Evolutionary conservation across 2,329 filamentous ascomycete genomes (phyloP), one percentile per base, ranked within the genome.

Genomic region (Didymella arachidicola): DNA sequence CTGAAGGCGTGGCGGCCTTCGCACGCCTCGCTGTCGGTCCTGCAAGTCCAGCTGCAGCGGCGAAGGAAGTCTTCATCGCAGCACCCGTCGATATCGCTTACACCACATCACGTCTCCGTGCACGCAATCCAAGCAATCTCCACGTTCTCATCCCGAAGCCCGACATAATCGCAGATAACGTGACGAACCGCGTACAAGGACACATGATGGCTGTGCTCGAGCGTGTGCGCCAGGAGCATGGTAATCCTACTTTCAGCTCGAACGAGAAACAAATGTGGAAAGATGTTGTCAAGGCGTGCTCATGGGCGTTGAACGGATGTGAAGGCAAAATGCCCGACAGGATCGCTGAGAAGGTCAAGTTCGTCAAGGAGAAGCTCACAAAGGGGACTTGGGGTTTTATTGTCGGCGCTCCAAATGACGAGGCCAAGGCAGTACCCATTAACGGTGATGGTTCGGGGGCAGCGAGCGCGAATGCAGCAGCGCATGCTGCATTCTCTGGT

Each of bases 181-280:
- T 71, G 5, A 72, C 67, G 3, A 61, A 57, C 25, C 54, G 64
- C 12, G 63, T 73, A 2, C 72, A 73, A 18, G 72, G 71, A 14
- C 62, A 67, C 1, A 72, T 76, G 68, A 72, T 72, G 67, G 71
- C 61, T 4, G 71, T 74, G 3, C 61, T 76, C 2, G 67, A 72
- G 51, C 60, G 66, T 7, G 59, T 74, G 11, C 57, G 66, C 7
- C 58, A 64, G 27, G 64, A 68, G 30, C 68, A 70, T 34, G 70
- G 64, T 1, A 69, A 57, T 12, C 68, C 68, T 5, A 36, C 38
- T 7, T 43, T 73, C 8, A 34, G 56, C 4, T 56, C 62, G 1
- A 51, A 48, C 29, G 67, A 70, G 26, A 62, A 52, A 6, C 59
- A 54, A 4, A 64, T 67, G 65, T 75, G 71, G 72, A 57, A 60